These are phyloP conservation scores for Candida sojae DNA, from an alignment of 1,139 yeast species.

Conservation along the genomic window DNA sequence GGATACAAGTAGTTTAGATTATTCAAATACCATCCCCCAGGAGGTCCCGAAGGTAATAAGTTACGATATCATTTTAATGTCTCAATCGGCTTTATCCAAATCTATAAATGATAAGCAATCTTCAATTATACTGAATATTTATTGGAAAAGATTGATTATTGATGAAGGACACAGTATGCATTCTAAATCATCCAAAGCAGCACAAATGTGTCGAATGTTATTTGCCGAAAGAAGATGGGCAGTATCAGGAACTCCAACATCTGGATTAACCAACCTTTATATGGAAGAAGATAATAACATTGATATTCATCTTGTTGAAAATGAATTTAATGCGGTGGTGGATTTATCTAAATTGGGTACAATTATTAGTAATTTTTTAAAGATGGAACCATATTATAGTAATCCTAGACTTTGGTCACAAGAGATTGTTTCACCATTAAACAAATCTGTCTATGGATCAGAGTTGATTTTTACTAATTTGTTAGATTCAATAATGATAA, in stretches of 20 bases:
- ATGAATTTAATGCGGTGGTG: constrained; percentile 38
- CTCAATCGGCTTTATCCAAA: constrained; percentile 46
- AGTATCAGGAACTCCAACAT: constrained; percentile 75
- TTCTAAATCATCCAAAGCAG: constrained; percentile 51
- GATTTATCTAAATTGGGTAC: constrained; percentile 58
- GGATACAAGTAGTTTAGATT: constrained; percentile 13
- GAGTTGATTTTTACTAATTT: constrained; percentile 39
- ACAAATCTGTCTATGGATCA: constrained; percentile 38
- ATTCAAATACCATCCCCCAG: constrained; percentile 25
- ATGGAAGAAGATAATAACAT: constrained; percentile 48
- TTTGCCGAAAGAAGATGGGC: constrained; percentile 69
- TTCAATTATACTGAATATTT: constrained; percentile 27
- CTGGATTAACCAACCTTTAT: constrained; percentile 62
- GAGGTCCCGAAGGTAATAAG: constrained; percentile 34
- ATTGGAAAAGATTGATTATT: constrained; percentile 71
- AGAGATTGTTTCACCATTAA: constrained; percentile 50
- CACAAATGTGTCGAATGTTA: constrained; percentile 47
- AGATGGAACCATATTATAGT: constrained; percentile 59
- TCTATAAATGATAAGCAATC: constrained; percentile 28
- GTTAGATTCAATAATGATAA: constrained; percentile 48
- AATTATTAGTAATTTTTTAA: constrained; percentile 53
- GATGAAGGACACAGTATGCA: constrained; percentile 74
- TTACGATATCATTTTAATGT: constrained; percentile 55
- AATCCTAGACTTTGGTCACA: constrained; percentile 50
- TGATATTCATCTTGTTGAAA: constrained; percentile 31